Evolutionary conservation across 768 basidiomycete species (phyloP), one percentile per base, ranked within the genome.

Genomic region (Podaxis carcinomalis): DNA sequence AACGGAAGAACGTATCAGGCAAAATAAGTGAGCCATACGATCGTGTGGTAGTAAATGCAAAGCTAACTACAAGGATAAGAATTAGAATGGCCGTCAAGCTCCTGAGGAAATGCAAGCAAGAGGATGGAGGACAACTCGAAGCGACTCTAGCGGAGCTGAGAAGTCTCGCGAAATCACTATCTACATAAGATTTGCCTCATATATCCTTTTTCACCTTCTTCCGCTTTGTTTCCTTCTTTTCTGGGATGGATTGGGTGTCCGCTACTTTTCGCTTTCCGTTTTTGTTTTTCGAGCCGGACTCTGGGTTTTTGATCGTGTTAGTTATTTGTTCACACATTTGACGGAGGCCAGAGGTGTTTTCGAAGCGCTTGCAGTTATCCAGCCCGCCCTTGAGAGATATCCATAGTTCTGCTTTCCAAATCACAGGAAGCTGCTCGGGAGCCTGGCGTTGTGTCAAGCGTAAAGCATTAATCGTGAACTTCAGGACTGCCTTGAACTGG

Each of bases 401-500:
- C 84, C 93, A 92, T 1, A 74, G 70, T 3, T 75, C 67, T 1
- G 84, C 76, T 55, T 85, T 77, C 93, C 93, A 96, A 4, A 80
- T 72, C 3, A 69, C 64, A 10, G 68, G 59, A 13, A 78, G 63
- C 2, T 71, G 67, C 14, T 71, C 71, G 0, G 72, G 61, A 32
- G 70, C 70, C 51, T 80, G 68, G 6, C 81, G 80, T 58, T 84
- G 85, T 61, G 86, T 84, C 62, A 86, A 85, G 56, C 92, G 85
- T n/a, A 87, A 76, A 52, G 83, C 83, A 19, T 80, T 68, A 27
- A 92, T 74, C 0, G 78, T 87, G 55, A 90, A 73, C 72, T 92
- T 95, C 59, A 93, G 71, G 19, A 93, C 70, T n/a, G 90, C 89
- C 73, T 93, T 96, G 67, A 89, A 68, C 63, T 93, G 90, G 0